A percentile compares a stretch with the other conserved stretches of the same genome.
Conservation (phyloP, 495 filamentous ascomycete species). For the Penicillium coffeae region DNA sequence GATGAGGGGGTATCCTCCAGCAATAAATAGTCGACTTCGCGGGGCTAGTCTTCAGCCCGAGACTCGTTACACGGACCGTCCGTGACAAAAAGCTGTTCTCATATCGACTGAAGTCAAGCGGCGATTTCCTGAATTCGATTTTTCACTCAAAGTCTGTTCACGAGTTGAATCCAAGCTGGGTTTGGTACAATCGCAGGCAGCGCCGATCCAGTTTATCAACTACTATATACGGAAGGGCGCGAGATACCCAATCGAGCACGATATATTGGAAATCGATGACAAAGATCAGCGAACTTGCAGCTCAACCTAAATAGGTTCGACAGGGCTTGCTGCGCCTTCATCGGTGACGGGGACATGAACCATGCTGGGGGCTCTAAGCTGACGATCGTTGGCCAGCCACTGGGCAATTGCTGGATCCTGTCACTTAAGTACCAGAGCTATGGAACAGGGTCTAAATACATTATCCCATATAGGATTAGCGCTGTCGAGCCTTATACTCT, state of each 20-base stretch:
- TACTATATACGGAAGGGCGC: constrained; percentile 1
- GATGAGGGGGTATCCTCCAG: not conserved
- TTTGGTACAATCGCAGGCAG: not conserved
- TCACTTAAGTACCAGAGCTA: not conserved
- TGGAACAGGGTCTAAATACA: not conserved
- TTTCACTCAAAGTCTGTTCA: not conserved
- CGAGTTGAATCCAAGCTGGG: not conserved
- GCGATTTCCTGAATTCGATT: not conserved
- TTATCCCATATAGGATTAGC: too few relatives aligned
- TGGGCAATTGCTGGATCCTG: not conserved
- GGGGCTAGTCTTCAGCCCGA: not conserved
- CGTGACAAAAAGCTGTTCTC: not conserved
- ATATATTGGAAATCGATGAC: not conserved
- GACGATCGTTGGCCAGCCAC: not conserved
- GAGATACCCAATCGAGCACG: constrained; percentile 2
- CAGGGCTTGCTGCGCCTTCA: not conserved
- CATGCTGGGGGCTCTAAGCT: not conserved
- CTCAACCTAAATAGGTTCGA: not conserved
- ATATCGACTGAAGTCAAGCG: not conserved
- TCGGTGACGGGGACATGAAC: not conserved
- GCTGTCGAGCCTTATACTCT: not conserved
- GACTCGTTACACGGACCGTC: not conserved
- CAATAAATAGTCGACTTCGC: not conserved
- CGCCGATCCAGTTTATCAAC: not conserved
- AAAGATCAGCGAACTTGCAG: not conserved